These are phyloP conservation scores for Chimonanthus praecox DNA, from an alignment of 164 flowering plant species.

Conservation along the genomic window DNA sequence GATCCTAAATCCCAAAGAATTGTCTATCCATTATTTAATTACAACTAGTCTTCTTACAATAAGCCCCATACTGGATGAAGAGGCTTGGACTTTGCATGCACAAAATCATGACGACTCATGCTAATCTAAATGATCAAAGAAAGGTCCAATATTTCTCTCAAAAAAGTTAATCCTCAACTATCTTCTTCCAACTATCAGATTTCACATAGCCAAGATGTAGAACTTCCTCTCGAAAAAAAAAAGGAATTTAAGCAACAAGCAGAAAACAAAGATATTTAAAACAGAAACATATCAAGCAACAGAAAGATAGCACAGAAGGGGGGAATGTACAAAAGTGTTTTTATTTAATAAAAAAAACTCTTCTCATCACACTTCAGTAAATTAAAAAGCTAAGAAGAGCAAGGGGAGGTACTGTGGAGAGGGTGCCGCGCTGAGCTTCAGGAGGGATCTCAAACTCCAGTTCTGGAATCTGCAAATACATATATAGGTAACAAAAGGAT, in stretches of 20 bases:
- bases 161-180: neutral
- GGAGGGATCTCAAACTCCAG: constrained; percentile 98
- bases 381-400: neutral
- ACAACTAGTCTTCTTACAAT: neutral
- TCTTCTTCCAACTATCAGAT: neutral
- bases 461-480: constrained; percentile 67
- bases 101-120: neutral
- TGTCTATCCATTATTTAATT: too few relatives aligned
- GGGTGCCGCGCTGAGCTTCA: constrained; percentile 89
- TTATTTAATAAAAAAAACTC: neutral
- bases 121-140: neutral
- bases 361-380: neutral
- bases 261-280: too few relatives aligned
- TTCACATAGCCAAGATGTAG: neutral
- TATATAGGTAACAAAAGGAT: neutral
- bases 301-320: neutral
- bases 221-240: neutral
- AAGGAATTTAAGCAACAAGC: too few relatives aligned
- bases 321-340: too few relatives aligned
- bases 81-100: neutral
- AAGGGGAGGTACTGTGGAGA: constrained; percentile 63
- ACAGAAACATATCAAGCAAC: neutral
- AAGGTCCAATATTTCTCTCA: neutral
- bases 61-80: neutral
- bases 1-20: neutral